Evolutionary conservation across 1,139 yeast species (phyloP).

Genomic region (Trichomonascaceae sp.): DNA sequence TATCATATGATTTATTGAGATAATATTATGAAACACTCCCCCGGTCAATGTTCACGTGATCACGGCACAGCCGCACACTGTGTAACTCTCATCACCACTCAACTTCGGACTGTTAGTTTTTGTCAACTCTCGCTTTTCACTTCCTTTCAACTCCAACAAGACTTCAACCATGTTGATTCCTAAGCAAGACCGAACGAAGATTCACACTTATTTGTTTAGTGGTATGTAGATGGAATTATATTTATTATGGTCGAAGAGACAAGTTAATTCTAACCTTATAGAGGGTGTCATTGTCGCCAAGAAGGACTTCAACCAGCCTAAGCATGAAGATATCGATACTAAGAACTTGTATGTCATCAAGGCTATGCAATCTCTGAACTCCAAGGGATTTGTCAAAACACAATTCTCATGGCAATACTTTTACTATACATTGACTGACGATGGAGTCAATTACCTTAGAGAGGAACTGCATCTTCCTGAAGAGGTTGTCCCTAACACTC

Average conservation of each 20-base stretch:
- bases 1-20: too few species aligned
- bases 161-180: constrained; percentile 87
- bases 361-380: constrained; percentile 98
- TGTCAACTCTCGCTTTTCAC: constrained; percentile 8
- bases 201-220: constrained; percentile 98
- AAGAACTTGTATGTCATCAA: constrained; percentile 97
- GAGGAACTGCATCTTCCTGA: constrained; percentile 98
- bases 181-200: constrained; percentile 99
- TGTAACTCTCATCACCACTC: constrained; percentile 9
- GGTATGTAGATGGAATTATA: constrained; percentile 51
- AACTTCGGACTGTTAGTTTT: constrained; percentile 9
- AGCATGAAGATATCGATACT: constrained; percentile 97
- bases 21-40: too few species aligned
- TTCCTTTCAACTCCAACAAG: constrained; percentile 1
- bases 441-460: constrained; percentile 98
- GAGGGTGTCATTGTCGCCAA: constrained; percentile 99
- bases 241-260: neutral
- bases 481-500: constrained; percentile 97
- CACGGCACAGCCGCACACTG: neutral
- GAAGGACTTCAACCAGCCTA: constrained; percentile 96
- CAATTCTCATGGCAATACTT: constrained; percentile 99
- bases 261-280: constrained; percentile 23
- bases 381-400: constrained; percentile 98
- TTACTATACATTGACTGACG: constrained; percentile 99
- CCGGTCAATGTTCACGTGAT: neutral